phyloP scores from a whole-genome alignment of 2,329 filamentous ascomycete species.

The Pseudogymnoascus sp. region DNA sequence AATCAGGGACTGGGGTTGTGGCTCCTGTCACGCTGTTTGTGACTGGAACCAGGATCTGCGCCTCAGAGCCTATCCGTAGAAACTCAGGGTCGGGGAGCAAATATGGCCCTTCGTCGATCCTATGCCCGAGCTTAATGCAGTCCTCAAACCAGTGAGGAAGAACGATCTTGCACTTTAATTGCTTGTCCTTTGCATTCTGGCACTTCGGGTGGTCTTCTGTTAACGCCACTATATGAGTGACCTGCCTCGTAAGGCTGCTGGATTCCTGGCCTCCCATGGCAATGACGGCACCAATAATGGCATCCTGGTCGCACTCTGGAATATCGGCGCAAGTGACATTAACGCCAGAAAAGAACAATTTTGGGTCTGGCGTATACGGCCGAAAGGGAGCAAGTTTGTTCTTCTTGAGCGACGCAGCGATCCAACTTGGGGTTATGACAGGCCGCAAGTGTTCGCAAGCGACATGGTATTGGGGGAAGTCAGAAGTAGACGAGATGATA shows the following conservation, averaged over 20 bases:
- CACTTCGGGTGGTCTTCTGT: slow-evolving; percentile 69
- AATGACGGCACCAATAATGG: slow-evolving; percentile 80
- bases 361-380: slow-evolving; percentile 83
- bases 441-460: slow-evolving; percentile 72
- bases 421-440: slow-evolving; percentile 77
- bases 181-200: slow-evolving; percentile 53
- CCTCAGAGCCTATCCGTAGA: slow-evolving; percentile 51
- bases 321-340: slow-evolving; percentile 77
- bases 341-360: slow-evolving; percentile 82
- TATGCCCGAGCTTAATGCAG: slow-evolving; percentile 84
- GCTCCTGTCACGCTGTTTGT: slow-evolving; percentile 62
- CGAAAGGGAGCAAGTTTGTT: slow-evolving; percentile 69
- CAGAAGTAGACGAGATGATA: slow-evolving; percentile 69
- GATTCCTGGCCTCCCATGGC: slow-evolving; percentile 83
- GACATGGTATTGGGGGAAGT: slow-evolving; percentile 80
- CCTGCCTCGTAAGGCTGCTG: slow-evolving; percentile 60
- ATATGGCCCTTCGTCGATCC: slow-evolving; percentile 85
- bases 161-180: slow-evolving; percentile 70
- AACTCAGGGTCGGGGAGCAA: slow-evolving; percentile 79
- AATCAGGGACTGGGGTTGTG: slow-evolving; percentile 41
- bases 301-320: slow-evolving; percentile 79
- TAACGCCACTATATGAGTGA: slow-evolving; percentile 85
- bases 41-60: slow-evolving; percentile 47
- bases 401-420: slow-evolving; percentile 61
- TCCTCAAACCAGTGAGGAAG: slow-evolving; percentile 98